Conservation (phyloP, 768 basidiomycete genomes). For the Sporobolomyces phaffii region DNA sequence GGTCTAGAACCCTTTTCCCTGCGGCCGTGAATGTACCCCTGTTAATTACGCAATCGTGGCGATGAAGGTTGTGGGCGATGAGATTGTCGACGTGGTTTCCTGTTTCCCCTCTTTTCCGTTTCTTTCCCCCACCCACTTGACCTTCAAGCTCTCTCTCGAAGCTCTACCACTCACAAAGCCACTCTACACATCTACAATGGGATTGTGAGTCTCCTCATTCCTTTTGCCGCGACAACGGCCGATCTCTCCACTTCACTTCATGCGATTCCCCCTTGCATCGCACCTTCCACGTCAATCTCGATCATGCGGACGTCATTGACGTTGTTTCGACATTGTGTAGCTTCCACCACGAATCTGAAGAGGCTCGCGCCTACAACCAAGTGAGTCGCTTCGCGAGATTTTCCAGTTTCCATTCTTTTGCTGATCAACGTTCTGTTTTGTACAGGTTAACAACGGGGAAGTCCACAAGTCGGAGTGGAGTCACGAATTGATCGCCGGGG, state of each 20-base stretch:
- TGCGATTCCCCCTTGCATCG: not conserved
- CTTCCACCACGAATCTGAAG: constrained; percentile 14
- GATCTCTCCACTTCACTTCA: not conserved
- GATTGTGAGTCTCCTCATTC: not conserved
- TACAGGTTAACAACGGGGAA: constrained; percentile 18
- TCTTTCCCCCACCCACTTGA: not conserved
- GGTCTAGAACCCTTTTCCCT: not conserved
- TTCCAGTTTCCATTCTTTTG: not conserved
- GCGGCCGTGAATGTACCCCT: not conserved
- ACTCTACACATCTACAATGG: not conserved
- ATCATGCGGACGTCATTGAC: no score
- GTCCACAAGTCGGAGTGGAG: constrained; percentile 16
- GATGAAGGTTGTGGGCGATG: no score
- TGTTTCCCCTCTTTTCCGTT: not conserved
- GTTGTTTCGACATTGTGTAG: not conserved
- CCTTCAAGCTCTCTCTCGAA: not conserved
- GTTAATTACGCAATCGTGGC: not conserved
- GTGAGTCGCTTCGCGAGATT: not conserved
- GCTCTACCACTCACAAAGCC: not conserved
- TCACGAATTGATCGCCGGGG: constrained; percentile 23
- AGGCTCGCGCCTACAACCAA: constrained; percentile 18
- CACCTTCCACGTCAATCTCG: no score
- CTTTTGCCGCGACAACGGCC: not conserved
- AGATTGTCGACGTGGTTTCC: not conserved
- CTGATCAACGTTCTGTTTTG: not conserved